Percentiles rank a stretch among this genome's conserved stretches.
Evolutionary conservation across 371 early-diverging fungal species (phyloP).

Genomic region (Mortierella sp.): DNA sequence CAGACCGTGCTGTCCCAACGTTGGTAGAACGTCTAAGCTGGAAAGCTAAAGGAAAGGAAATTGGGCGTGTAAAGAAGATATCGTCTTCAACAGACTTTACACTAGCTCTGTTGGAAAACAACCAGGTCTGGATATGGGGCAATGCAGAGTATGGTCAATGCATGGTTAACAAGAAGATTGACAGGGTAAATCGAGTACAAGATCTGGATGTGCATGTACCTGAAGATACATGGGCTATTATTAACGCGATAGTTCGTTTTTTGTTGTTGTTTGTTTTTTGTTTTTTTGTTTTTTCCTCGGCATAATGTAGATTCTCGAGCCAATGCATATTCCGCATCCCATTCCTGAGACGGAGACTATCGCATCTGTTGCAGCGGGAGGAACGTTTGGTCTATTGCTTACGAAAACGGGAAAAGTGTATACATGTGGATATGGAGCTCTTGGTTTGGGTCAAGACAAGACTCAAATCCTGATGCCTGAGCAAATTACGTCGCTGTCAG

Average conservation of each 20-base stretch:
- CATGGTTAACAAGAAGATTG: constrained; percentile 76
- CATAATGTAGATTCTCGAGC: constrained; percentile 68
- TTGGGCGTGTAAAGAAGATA: constrained; percentile 63
- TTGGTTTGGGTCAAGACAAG: constrained; percentile 68
- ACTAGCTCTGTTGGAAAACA: constrained; percentile 66
- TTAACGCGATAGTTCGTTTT: neutral
- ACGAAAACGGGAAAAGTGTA: constrained; percentile 71
- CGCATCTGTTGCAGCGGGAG: constrained; percentile 78
- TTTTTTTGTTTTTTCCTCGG: neutral
- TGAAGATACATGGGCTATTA: neutral
- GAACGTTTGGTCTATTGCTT: constrained; percentile 77
- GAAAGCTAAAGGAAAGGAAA: constrained; percentile 31
- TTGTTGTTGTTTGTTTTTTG: neutral
- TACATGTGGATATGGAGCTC: constrained; percentile 80
- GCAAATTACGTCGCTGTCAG: constrained; percentile 50
- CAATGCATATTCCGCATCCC: constrained; percentile 61
- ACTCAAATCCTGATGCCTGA: constrained; percentile 64
- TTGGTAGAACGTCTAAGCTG: constrained; percentile 58
- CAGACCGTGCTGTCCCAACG: constrained; percentile 63
- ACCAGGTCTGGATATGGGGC: constrained; percentile 81
- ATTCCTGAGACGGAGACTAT: constrained; percentile 59
- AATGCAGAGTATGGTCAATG: constrained; percentile 89
- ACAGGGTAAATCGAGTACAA: constrained; percentile 65
- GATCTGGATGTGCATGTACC: neutral
- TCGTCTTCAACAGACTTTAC: constrained; percentile 82